These are phyloP conservation scores for Saraca asoca DNA, from an alignment of 331 rosid genomes.

Conservation along the genomic window DNA sequence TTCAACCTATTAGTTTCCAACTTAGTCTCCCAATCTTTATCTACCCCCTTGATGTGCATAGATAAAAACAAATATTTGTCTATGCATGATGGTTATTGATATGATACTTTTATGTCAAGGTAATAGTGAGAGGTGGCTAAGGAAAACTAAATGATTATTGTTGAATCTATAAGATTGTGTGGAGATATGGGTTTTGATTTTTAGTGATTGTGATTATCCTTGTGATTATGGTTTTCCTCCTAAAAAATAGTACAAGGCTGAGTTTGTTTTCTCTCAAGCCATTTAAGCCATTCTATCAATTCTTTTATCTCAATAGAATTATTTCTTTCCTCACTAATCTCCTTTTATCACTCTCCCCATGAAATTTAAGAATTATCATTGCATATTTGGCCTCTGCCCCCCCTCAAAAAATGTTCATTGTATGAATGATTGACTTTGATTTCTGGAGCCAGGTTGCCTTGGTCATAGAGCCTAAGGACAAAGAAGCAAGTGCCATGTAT, in stretches of 20 bases:
- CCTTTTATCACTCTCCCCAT: no score
- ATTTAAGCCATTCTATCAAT: no score
- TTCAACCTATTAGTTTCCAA: conserved; percentile 20
- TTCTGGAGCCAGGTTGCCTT: conserved; percentile 77
- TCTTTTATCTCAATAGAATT: no score
- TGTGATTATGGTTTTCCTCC: no score
- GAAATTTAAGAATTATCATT: no score
- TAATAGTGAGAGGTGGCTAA: conserved; percentile 14
- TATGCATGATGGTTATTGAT: conserved; percentile 22
- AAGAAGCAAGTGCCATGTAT: conserved; percentile 90
- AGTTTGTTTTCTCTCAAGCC: no score
- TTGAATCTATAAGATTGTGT: no score
- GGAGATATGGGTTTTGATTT: no score
- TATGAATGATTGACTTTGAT: conserved; percentile 25
- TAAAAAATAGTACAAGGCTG: no score
- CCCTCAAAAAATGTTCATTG: background rate
- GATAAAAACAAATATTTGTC: conserved; percentile 1
- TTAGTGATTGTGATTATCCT: no score
- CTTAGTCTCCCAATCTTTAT: conserved; percentile 17
- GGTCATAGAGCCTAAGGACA: conserved; percentile 99
- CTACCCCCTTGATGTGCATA: background rate
- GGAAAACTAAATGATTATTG: background rate
- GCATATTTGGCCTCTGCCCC: conserved; percentile 5
- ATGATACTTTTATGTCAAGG: conserved; percentile 12
- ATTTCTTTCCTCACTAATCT: no score